Base-by-base conservation (phyloP, 306 rosid genomes). In the Hylodesmum podocarpum region DNA sequence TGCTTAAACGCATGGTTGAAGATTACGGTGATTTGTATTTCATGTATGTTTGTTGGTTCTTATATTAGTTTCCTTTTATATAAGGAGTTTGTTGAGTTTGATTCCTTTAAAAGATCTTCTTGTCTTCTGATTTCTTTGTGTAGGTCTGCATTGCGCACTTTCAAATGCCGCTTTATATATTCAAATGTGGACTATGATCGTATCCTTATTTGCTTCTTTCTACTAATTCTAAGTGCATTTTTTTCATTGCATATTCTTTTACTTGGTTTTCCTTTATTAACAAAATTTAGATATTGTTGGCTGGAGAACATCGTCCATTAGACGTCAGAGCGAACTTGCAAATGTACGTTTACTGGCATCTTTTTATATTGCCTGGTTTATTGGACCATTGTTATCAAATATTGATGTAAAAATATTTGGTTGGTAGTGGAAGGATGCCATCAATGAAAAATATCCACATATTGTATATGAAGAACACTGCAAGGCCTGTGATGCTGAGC, bases 221-320 rank as follows among this genome's bases (percentile, higher is more conserved):
- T 62, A 15, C 63, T 22, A 66, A 43, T 72, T 12, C 18, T 65
- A 51, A 2, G 9, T 72, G 21, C 15, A n/a, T 73, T 57, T 59
- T 18, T 19, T 50, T 68, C 33, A 19, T 75, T 64, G 21, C 19
- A 55, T 72, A 36, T 59, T 12, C 58, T 51, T 55, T 36, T 39
- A 22, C 55, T 66, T 84, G 87, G 83, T 79, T 83, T 79, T 75
- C 88, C 82, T 46, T 88, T 70, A 90, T 54, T 27, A 61, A 78
- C 24, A 44, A 55, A 25, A 28, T 2, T 43, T 72, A 95, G 98
- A 92, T 85, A 88, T 96, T 54, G 99, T 96, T 68, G 99, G 99
- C 80, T 96, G 99, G 99, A 93, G 98, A 91, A 96, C 99, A 72
- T 88, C 99, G 47, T 82, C 85, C 59, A 96, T 96, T 78, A 82